Evolutionary conservation across 306 rosid genomes (phyloP).

Genomic region (Medicago ruthenica): DNA sequence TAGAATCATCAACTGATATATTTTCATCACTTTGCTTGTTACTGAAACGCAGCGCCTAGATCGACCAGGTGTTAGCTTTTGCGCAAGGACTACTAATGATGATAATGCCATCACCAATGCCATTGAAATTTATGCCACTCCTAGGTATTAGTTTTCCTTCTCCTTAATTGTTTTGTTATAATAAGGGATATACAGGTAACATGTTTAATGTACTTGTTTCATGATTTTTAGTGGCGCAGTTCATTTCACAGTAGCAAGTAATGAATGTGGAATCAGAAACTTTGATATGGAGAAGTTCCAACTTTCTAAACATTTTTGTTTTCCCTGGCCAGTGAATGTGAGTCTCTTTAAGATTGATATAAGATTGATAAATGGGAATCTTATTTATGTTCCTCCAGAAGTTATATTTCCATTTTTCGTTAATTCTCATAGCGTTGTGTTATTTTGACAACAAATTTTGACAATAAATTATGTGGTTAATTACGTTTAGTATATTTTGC

Average conservation of each 20-base stretch:
- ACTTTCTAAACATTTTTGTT: conserved; percentile 69
- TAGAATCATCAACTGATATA: conserved; percentile 37
- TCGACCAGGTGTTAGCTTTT: conserved; percentile 79
- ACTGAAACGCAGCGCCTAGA: conserved; percentile 68
- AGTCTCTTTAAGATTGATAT: conserved; percentile 43
- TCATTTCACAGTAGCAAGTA: conserved; percentile 82
- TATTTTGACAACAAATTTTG: too few relatives aligned
- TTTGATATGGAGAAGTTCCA: conserved; percentile 88
- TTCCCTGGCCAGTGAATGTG: conserved; percentile 89
- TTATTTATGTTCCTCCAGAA: too few relatives aligned
- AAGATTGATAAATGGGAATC: too few relatives aligned
- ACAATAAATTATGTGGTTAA: too few relatives aligned
- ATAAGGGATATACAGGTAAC: background rate
- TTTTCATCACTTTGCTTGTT: conserved; percentile 35
- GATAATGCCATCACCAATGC: conserved; percentile 90
- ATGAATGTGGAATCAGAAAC: conserved; percentile 78
- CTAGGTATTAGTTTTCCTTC: conserved; percentile 63
- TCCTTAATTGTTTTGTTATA: conserved; percentile 53
- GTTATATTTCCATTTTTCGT: background rate
- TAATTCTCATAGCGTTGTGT: too few relatives aligned
- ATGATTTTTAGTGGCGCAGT: conserved; percentile 66
- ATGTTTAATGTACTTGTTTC: conserved; percentile 25
- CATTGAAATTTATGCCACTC: conserved; percentile 63
- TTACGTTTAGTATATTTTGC: too few relatives aligned
- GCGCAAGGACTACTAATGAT: conserved; percentile 75